Percentiles rank a stretch among this genome's conserved stretches.
phyloP scores from a whole-genome alignment of 1,284 basidiomycete genomes.

The Ustilago tritici region DNA sequence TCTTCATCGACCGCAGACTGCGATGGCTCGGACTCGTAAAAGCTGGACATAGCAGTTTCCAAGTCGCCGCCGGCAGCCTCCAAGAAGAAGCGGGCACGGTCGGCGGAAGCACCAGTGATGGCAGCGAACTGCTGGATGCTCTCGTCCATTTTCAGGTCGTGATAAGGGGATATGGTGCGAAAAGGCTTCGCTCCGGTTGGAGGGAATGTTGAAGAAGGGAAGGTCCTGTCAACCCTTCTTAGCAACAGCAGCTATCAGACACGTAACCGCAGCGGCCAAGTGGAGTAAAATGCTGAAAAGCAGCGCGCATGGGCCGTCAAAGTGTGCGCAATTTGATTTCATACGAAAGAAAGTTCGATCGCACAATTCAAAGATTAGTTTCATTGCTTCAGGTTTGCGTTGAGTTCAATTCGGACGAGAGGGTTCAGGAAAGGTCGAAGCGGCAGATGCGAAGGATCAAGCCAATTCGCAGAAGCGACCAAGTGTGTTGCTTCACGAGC shows the following conservation, averaged over 20 bases:
- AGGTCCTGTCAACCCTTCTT: not conserved
- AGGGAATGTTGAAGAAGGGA: not conserved
- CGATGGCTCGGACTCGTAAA: conserved; percentile 64
- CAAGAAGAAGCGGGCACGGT: conserved; percentile 70
- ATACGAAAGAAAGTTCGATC: conserved; percentile 17
- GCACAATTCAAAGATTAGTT: conserved; percentile 3
- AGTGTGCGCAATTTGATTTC: not conserved
- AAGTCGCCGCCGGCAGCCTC: conserved; percentile 69
- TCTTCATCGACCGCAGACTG: conserved; percentile 16
- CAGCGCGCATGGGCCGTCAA: conserved; percentile 28
- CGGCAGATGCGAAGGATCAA: conserved; percentile 26
- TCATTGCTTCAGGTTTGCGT: not conserved
- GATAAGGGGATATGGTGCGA: not conserved
- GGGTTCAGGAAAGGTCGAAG: not conserved
- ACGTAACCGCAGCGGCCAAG: conserved; percentile 7
- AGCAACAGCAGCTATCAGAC: not conserved
- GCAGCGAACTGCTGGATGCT: conserved; percentile 59
- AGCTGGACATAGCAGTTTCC: conserved; percentile 69
- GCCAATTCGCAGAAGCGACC: conserved; percentile 5
- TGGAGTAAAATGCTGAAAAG: conserved; percentile 18
- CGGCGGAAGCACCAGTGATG: conserved; percentile 67
- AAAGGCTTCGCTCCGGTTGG: not conserved
- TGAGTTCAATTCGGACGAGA: conserved; percentile 26
- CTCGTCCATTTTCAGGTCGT: conserved; percentile 53
- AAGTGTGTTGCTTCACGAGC: conserved; percentile 14